Conservation (phyloP, 345 rosid species). For the Salix brachista region DNA sequence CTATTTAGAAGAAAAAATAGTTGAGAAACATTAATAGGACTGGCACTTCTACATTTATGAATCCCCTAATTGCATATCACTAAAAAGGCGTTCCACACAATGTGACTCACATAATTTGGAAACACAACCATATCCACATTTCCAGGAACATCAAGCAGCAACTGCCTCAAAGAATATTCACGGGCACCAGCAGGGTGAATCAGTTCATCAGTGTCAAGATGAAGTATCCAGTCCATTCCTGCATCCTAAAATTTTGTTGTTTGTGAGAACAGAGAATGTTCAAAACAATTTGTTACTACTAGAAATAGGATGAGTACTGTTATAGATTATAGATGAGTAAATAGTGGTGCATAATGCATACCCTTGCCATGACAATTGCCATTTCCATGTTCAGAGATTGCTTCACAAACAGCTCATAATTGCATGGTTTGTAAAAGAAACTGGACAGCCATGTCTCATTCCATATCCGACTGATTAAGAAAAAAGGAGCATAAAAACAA, state of each 20-base stretch:
- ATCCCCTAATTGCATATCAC: not conserved
- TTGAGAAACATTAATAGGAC: conserved; percentile 2
- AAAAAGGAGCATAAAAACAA: not conserved
- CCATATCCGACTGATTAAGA: conserved; percentile 75
- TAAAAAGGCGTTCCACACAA: not conserved
- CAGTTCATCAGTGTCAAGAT: conserved; percentile 92
- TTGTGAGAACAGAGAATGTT: not conserved
- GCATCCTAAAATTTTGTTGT: conserved; percentile 44
- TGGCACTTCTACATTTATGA: not conserved
- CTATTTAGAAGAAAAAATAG: conserved; percentile 7
- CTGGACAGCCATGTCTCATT: conserved; percentile 86
- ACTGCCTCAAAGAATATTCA: conserved; percentile 76
- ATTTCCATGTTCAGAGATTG: conserved; percentile 98
- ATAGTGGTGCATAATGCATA: conserved; percentile 23
- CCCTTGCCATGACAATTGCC: conserved; percentile 95
- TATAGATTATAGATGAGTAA: not conserved
- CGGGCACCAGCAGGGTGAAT: conserved; percentile 69
- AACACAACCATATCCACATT: conserved; percentile 74
- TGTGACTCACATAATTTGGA: conserved; percentile 66
- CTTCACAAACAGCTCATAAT: conserved; percentile 90
- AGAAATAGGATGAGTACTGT: not conserved
- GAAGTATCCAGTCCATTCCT: conserved; percentile 88
- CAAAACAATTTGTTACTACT: not conserved
- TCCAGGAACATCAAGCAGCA: conserved; percentile 42
- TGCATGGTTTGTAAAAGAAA: conserved; percentile 96